Conservation (phyloP, 257 asterid species). For the Pogostemon cablin region DNA sequence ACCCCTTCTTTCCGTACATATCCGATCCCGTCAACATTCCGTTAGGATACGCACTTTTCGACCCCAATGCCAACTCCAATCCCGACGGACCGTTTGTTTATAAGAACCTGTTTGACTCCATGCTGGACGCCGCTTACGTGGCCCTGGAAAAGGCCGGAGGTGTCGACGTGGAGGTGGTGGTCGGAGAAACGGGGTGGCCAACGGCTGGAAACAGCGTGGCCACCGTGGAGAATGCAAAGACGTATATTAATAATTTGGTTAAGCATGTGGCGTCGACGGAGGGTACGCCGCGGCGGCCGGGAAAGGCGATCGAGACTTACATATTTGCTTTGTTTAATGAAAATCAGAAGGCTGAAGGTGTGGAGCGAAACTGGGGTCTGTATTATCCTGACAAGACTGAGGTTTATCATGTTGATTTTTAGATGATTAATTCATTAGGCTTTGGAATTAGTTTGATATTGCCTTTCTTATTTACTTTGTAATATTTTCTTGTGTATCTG, state of each 20-base stretch:
- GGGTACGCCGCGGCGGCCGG: slow-evolving; percentile 55
- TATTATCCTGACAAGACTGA: slow-evolving; percentile 34
- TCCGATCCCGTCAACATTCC: not conserved
- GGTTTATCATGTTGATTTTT: slow-evolving; percentile 44
- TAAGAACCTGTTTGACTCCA: slow-evolving; percentile 45
- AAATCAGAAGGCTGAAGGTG: not conserved
- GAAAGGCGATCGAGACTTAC: slow-evolving; percentile 37
- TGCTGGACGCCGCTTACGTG: slow-evolving; percentile 39
- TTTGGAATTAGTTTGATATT: no score
- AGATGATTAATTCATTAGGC: no score
- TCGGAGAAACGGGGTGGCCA: slow-evolving; percentile 56
- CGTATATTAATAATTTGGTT: slow-evolving; percentile 39
- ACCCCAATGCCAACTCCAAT: not conserved
- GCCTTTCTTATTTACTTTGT: no score
- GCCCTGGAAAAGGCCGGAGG: slow-evolving; percentile 47
- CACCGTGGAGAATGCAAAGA: slow-evolving; percentile 20
- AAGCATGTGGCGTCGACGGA: slow-evolving; percentile 37
- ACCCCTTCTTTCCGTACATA: not conserved
- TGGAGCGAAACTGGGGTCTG: slow-evolving; percentile 25
- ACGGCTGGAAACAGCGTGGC: slow-evolving; percentile 47
- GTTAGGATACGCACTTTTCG: not conserved
- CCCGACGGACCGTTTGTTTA: slow-evolving; percentile 16
- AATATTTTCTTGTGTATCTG: no score
- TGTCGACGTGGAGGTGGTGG: slow-evolving; percentile 35
- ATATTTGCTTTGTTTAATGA: slow-evolving; percentile 49